Evolutionary conservation across 805 yeast species (phyloP).

Genomic region (Yamadazyma paraphyllophila): DNA sequence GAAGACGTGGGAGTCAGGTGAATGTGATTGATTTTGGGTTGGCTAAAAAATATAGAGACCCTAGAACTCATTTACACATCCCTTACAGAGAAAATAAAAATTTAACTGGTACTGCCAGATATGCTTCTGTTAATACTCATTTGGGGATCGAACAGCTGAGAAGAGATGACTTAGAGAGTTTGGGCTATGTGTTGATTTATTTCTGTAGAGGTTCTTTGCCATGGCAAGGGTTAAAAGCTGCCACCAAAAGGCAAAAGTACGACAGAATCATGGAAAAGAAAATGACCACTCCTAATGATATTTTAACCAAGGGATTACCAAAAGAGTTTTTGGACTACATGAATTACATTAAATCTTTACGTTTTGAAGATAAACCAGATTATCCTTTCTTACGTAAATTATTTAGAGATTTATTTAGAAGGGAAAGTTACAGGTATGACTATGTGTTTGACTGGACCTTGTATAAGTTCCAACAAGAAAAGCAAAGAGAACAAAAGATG

Average conservation of each 20-base stretch:
- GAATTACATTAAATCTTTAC: slow-evolving; percentile 82
- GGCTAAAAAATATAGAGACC: slow-evolving; percentile 92
- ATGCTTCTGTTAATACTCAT: slow-evolving; percentile 93
- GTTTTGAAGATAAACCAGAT: slow-evolving; percentile 97
- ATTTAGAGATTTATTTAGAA: slow-evolving; percentile 82
- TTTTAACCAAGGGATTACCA: slow-evolving; percentile 88
- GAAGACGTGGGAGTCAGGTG: slow-evolving; percentile 91
- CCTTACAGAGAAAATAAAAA: slow-evolving; percentile 96
- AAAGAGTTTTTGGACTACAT: slow-evolving; percentile 84
- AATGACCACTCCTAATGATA: slow-evolving; percentile 83
- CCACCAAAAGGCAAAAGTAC: slow-evolving; percentile 94
- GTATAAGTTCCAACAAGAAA: slow-evolving; percentile 66
- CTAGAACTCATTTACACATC: slow-evolving; percentile 89
- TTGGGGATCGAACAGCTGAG: slow-evolving; percentile 95
- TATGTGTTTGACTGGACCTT: slow-evolving; percentile 97
- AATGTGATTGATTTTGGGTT: slow-evolving; percentile 93
- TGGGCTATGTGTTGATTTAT: slow-evolving; percentile 91
- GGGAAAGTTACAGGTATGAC: slow-evolving; percentile 88
- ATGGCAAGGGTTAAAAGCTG: slow-evolving; percentile 98
- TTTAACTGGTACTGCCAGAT: slow-evolving; percentile 96
- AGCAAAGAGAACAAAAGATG: slow-evolving; percentile 46
- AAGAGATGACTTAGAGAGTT: slow-evolving; percentile 92
- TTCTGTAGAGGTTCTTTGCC: slow-evolving; percentile 95
- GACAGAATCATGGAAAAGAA: slow-evolving; percentile 95
- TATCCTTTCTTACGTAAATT: slow-evolving; percentile 83